A percentile compares a stretch with the other conserved stretches of the same genome.
Evolutionary conservation across 2,329 filamentous ascomycete genomes (phyloP).

Genomic region (Cladophialophora exuberans): DNA sequence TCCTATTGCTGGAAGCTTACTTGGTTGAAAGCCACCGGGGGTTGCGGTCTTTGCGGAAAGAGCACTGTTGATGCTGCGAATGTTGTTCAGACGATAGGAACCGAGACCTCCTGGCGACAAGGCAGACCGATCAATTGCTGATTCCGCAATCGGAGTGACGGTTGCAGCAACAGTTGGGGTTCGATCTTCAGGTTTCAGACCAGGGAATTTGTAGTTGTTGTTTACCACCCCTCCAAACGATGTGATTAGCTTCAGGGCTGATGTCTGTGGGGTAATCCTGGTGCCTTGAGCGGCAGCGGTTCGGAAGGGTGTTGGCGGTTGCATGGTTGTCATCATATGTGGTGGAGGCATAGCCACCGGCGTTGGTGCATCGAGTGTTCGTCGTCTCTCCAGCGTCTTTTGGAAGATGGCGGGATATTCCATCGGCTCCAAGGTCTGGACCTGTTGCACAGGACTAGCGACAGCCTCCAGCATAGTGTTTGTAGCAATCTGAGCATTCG

Average conservation of each 20-base stretch:
- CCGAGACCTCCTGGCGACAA: slow-evolving; percentile 70
- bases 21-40: slow-evolving; percentile 58
- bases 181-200: slow-evolving; percentile 56
- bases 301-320: slow-evolving; percentile 32
- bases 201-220: slow-evolving; percentile 66
- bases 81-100: slow-evolving; percentile 58
- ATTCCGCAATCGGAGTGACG: slow-evolving; percentile 86
- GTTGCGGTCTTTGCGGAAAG: slow-evolving; percentile 67
- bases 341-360: slow-evolving; percentile 47
- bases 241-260: slow-evolving; percentile 88
- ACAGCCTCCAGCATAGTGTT: slow-evolving; percentile 13
- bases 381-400: slow-evolving; percentile 30
- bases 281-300: slow-evolving; percentile 44
- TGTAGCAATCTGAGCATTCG: slow-evolving; percentile 66
- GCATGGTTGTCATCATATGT: slow-evolving; percentile 21
- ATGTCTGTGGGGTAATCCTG: slow-evolving; percentile 71
- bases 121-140: slow-evolving; percentile 63
- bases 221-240: slow-evolving; percentile 65
- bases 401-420: slow-evolving; percentile 29
- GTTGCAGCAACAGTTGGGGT: slow-evolving; percentile 78
- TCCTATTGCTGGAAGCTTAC: slow-evolving; percentile 75
- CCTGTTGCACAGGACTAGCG: slow-evolving; percentile 33
- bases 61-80: slow-evolving; percentile 70
- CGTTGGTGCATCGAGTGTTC: slow-evolving; percentile 55
- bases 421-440: slow-evolving; percentile 50